phyloP scores from a whole-genome alignment of 805 yeast genomes.

The Zygosaccharomyces bisporus region DNA sequence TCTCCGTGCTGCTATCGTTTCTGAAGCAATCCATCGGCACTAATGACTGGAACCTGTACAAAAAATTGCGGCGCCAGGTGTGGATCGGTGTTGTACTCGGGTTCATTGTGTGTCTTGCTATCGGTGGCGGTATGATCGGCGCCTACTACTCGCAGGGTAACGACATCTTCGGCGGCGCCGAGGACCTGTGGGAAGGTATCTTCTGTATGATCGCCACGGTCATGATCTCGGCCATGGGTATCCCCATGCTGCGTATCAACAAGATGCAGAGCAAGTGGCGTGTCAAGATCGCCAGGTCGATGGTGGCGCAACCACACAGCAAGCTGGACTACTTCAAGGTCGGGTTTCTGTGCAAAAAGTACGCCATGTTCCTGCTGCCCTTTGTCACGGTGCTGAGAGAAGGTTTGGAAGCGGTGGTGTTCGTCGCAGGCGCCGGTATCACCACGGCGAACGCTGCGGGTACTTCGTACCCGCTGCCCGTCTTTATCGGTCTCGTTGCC shows the following conservation, averaged over 20 bases:
- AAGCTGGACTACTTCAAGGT: slow-evolving; percentile 51
- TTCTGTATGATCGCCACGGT: slow-evolving; percentile 87
- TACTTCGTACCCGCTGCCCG: slow-evolving; percentile 88
- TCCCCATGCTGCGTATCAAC: slow-evolving; percentile 92
- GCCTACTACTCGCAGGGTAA: slow-evolving; percentile 76
- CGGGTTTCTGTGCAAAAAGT: slow-evolving; percentile 60
- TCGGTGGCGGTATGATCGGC: slow-evolving; percentile 94
- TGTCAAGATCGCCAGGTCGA: slow-evolving; percentile 83
- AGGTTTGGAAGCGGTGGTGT: slow-evolving; percentile 94
- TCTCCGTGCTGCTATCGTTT: slow-evolving; percentile 88
- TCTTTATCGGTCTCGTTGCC: slow-evolving; percentile 75
- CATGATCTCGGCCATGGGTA: slow-evolving; percentile 90
- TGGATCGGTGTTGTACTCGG: slow-evolving; percentile 82
- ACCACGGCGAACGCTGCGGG: slow-evolving; percentile 50
- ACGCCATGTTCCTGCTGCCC: slow-evolving; percentile 86
- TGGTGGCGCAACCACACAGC: slow-evolving; percentile 54
- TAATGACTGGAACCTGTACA: slow-evolving; percentile 52
- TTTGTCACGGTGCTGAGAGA: slow-evolving; percentile 90
- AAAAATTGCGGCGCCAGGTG: slow-evolving; percentile 67
- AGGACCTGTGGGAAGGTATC: slow-evolving; percentile 96
- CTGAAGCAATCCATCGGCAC: slow-evolving; percentile 78
- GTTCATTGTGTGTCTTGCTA: slow-evolving; percentile 67
- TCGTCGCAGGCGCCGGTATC: slow-evolving; percentile 93
- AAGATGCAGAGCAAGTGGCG: slow-evolving; percentile 98
- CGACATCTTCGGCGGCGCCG: slow-evolving; percentile 83